Evolutionary conservation across 768 basidiomycete genomes (phyloP), one percentile per base, ranked within the genome.

Genomic region (Serendipita sp.): DNA sequence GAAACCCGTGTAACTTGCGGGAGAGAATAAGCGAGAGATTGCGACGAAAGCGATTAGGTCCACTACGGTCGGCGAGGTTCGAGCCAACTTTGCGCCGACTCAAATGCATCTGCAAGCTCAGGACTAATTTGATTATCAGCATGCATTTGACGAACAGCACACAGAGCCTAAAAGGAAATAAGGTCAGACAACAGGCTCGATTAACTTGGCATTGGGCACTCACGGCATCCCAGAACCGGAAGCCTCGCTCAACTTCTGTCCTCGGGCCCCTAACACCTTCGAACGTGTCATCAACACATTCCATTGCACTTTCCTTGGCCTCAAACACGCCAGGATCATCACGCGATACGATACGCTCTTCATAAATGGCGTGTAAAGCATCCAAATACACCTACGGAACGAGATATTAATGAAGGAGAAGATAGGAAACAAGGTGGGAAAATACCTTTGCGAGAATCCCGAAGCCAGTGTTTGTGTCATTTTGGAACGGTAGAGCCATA

Each of bases 151-250:
- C 92, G 80, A 81, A 97, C 90, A 74, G 92, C 92, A 65, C 83
- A 81, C 75, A 96, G 81, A 71, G 89, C 83, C 88, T 90, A 65
- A 45, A 48, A 67, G 13, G 18, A 51, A 11, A 24, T 1, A 24
- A 38, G 47, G 30, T 64, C 54, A 66, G 63, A 41, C 53, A 45
- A 51, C 63, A 66, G 37, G 37, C 66, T 46, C 38, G 45, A 48
- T 65, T 44, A 24, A 24, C n/a, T 54, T 51, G 60, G 51, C 51
- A 58, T 30, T 62, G 18, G 45, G 56, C 54, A 83, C 92, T 77
- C 72, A 96, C 94, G 75, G 94, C 81, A 73, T 97, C 92, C 95
- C 95, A 99, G 80, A 98, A 99, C 71, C 95, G 80, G 80, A 99
- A 97, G 3, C 95, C 95, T 60, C 95, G 78, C 75, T 96, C 92